These are phyloP conservation scores for Lablab purpureus DNA, from an alignment of 306 rosid genomes.

Conservation along the genomic window DNA sequence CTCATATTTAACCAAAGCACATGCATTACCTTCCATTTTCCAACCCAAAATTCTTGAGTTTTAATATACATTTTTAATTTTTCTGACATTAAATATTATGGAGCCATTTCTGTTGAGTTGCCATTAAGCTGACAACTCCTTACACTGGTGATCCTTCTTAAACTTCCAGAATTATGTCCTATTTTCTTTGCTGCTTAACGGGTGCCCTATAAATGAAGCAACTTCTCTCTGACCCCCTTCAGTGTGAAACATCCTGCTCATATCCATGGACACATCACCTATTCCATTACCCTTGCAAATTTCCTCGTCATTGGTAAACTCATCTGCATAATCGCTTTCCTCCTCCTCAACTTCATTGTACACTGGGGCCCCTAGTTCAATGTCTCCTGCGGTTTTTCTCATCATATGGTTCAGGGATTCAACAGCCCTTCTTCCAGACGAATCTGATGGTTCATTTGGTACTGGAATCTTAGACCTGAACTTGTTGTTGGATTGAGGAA, in stretches of 20 bases:
- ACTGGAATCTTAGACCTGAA: conserved; percentile 62
- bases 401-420: conserved; percentile 52
- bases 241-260: conserved; percentile 49
- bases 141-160: conserved; percentile 27
- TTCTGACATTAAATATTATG: neutral
- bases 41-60: neutral
- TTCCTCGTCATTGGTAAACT: conserved; percentile 44
- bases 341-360: conserved; percentile 51
- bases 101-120: conserved; percentile 28
- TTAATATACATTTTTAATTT: conserved; percentile 33
- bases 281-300: conserved; percentile 44
- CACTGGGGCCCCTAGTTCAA: conserved; percentile 53
- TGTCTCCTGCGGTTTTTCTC: conserved; percentile 52
- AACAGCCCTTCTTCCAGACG: conserved; percentile 43
- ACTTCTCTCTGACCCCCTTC: conserved; percentile 50
- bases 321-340: conserved; percentile 40
- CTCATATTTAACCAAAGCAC: neutral
- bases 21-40: neutral
- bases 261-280: conserved; percentile 46
- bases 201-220: conserved; percentile 37
- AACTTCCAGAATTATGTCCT: conserved; percentile 26
- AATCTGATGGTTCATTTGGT: conserved; percentile 51
- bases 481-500: conserved; percentile 73
- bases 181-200: conserved; percentile 45
- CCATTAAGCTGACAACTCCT: conserved; percentile 6